Base-by-base conservation (phyloP, 1,139 yeast species). In the Protomyces pachydermus region DNA sequence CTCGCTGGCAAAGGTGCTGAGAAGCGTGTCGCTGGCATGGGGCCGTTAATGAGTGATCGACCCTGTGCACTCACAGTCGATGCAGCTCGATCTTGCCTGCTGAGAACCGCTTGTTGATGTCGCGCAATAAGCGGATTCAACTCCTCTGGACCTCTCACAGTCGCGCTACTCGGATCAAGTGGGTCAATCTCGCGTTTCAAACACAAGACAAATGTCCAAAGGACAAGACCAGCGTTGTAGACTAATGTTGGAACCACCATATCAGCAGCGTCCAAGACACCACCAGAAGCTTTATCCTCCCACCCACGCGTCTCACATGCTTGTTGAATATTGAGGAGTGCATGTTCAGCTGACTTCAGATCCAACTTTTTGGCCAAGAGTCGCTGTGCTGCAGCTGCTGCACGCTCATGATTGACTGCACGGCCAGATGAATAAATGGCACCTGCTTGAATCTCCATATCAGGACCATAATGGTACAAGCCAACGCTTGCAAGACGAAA, bases 381-480 rank as follows among this genome's bases (percentile, higher is more conserved):
- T 12, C 55, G 38, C 14, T 52, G 34, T 34, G 39, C 34, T 12
- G 55, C 55, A 8, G 34, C 39, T 10, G 55, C 25, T 4, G 37
- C 55, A 14, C 55, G 38, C 9, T 52, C 39, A 32, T 28, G 55
- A 34, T 32, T 52, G 55, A 35, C 38, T 14, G 55, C 55, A 4
- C 55, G 38, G 18, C 55, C 55, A 14, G 39, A 28, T 10, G 39
- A 28, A 28, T 23, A 52, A 10, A 52, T 32, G 34, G 55, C 55
- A 8, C 55, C 55, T 10, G 42, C 55, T 5, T 34, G 37, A 16
- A 52, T 34, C n/a, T 52, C 55, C 55, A 52, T 52, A 20, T 52
- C 55, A 3, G 38, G 55, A 14, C 42, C 55, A 23, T 52, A 35
- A 34, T 28, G 28, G 16, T 52, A 14, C 10, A 52, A 14, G 16